phyloP scores from a whole-genome alignment of 2,329 filamentous ascomycete genomes.

The Aspergillus sp. region DNA sequence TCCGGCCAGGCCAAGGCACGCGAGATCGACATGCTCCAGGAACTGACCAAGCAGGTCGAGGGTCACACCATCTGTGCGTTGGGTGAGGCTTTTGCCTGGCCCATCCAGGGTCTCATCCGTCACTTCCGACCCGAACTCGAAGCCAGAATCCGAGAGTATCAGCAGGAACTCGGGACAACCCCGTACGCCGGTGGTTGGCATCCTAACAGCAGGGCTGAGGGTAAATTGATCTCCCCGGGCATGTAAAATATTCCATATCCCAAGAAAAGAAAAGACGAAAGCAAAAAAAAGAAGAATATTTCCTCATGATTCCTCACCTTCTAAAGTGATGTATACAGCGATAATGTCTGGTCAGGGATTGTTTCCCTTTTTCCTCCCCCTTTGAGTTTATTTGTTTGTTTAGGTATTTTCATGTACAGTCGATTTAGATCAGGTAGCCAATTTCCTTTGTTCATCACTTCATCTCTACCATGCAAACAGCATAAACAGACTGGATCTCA shows the following conservation, averaged over 20 bases:
- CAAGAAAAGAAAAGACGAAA: slow-evolving; percentile 6
- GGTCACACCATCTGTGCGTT: slow-evolving; percentile 98
- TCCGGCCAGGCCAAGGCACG: slow-evolving; percentile 77
- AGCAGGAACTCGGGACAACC: slow-evolving; percentile 61
- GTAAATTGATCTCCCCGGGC: slow-evolving; percentile 78
- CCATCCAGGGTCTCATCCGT: slow-evolving; percentile 92
- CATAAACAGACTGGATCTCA: no score
- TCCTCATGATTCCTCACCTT: not conserved
- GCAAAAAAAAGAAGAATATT: slow-evolving; percentile 2
- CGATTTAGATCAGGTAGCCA: slow-evolving; percentile 8
- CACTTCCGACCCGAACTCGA: slow-evolving; percentile 97
- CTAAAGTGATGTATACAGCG: not conserved
- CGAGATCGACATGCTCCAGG: slow-evolving; percentile 99
- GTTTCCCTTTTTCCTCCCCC: not conserved
- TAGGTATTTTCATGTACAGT: slow-evolving; percentile 12
- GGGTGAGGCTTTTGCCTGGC: slow-evolving; percentile 97
- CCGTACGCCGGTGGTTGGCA: slow-evolving; percentile 83
- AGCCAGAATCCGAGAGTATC: slow-evolving; percentile 76
- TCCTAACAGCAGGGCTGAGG: slow-evolving; percentile 64
- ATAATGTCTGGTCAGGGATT: not conserved
- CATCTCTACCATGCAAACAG: no score
- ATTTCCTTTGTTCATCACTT: slow-evolving; percentile 1
- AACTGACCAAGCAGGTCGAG: slow-evolving; percentile 98
- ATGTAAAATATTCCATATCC: slow-evolving; percentile 68
- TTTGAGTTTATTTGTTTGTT: slow-evolving; percentile 3